Percentiles rank a stretch among this genome's conserved stretches.
Conservation (phyloP, 768 basidiomycete species). For the Auricularia heimuer region DNA sequence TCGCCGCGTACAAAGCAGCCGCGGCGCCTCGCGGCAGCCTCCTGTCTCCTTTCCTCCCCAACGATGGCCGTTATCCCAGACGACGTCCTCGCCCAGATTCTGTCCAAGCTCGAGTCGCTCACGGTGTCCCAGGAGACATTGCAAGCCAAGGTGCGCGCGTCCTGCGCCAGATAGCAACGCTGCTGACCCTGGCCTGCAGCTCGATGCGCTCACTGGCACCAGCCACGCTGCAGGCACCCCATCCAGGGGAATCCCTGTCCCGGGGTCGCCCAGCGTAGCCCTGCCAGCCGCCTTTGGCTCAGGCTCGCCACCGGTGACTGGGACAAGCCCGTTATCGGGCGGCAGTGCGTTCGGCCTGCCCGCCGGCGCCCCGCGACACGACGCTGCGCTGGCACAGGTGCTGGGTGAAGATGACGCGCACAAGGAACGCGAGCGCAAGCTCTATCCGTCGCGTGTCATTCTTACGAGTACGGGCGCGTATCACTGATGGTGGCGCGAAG, state of each 20-base stretch:
- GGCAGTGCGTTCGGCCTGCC: not conserved
- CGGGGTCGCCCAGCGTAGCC: not conserved
- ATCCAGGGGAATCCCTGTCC: not conserved
- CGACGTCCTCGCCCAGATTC: conserved; percentile 60
- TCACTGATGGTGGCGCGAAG: conserved; percentile 10
- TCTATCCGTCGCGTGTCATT: conserved; percentile 78
- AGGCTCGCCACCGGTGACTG: not conserved
- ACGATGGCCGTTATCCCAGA: conserved; percentile 23
- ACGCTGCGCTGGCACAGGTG: not conserved
- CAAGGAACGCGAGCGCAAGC: conserved; percentile 51
- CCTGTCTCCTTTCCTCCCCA: not conserved
- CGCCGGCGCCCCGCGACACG: not conserved
- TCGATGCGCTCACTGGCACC: conserved; percentile 21
- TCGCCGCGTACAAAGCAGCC: not conserved
- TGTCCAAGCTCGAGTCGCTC: conserved; percentile 58
- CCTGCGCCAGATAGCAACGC: conserved; percentile 11
- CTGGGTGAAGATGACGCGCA: conserved; percentile 2
- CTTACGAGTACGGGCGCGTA: conserved; percentile 51
- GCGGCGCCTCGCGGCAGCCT: not conserved
- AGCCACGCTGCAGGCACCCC: conserved; percentile 16
- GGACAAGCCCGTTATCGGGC: not conserved
- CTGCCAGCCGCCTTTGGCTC: not conserved
- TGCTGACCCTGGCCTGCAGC: conserved; percentile 10
- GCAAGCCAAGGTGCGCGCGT: conserved; percentile 57
- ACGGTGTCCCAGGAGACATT: conserved; percentile 68